Base-by-base conservation (phyloP, 2,329 filamentous ascomycete species). In the Fusarium sp. region DNA sequence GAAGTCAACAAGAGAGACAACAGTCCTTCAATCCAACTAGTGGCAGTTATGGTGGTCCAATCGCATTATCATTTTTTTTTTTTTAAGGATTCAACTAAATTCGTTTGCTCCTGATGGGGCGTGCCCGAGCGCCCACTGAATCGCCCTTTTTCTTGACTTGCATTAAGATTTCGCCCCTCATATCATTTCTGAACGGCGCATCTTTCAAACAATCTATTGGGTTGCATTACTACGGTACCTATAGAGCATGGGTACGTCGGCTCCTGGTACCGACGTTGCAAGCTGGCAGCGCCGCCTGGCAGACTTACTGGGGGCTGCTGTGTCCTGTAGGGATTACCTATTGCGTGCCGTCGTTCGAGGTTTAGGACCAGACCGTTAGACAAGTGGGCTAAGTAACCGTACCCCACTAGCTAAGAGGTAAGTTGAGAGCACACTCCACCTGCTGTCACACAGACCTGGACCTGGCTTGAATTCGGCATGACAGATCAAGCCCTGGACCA, bases 221-320 rank as follows among this genome's bases (percentile, higher is more conserved):
- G 44, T 41, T 44, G 20, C 41, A 22, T 20, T 52, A 27, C 49
- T 27, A 48, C 22, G 32, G 18, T 41, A 32, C 25, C 24, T 22
- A n/a, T 9, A 41, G 22, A 43, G 20, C 55, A 60, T 24, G 41
- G 62, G 63, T 73, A 73, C 58, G 62, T 65, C 73, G 73, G 73
- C 67, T 75, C 69, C 70, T 56, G 58, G 73, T 75, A 75, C 67
- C 67, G 41, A 55, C 55, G 54, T 40, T 58, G 43, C 41, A 54
- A 58, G 58, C 56, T 61, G 65, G 72, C 58, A 47, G 15, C 12
- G 49, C 24, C 16, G 24, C 22, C 20, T 62, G 49, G n/a, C 32
- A 54, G 32, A 48, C 51, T 32, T 48, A 20, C 34, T 61, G 29
- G 32, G 43, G 52, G 46, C 56, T 34, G 30, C 22, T 54, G n/a